Percentiles rank a stretch among this genome's conserved stretches.
phyloP scores from a whole-genome alignment of 768 basidiomycete genomes.

The Termitomyces sp. region DNA sequence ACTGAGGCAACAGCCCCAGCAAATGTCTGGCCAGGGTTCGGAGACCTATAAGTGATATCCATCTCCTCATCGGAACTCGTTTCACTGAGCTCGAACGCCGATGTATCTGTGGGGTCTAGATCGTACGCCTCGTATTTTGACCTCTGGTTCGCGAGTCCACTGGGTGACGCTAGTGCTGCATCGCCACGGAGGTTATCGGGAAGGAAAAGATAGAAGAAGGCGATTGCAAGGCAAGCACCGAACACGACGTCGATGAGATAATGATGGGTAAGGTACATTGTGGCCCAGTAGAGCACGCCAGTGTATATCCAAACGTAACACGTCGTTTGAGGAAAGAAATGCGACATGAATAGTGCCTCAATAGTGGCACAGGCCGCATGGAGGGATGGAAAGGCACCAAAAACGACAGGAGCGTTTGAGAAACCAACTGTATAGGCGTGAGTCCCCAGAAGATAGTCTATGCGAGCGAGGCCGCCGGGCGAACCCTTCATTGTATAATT shows the following conservation, averaged over 20 bases:
- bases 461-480: slow-evolving; percentile 87
- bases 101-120: slow-evolving; percentile 50
- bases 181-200: slow-evolving; percentile 69
- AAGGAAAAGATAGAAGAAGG: slow-evolving; percentile 84
- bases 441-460: slow-evolving; percentile 80
- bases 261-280: slow-evolving; percentile 98
- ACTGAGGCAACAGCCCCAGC: slow-evolving; percentile 23
- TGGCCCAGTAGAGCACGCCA: slow-evolving; percentile 90
- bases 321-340: slow-evolving; percentile 82
- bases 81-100: slow-evolving; percentile 52
- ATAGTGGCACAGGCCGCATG: slow-evolving; percentile 90
- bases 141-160: slow-evolving; percentile 22
- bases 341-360: slow-evolving; percentile 87
- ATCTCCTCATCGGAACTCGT: slow-evolving; percentile 59
- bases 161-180: slow-evolving; percentile 45
- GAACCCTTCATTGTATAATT: slow-evolving; percentile 91
- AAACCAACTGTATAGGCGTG: slow-evolving; percentile 76
- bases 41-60: slow-evolving; percentile 68
- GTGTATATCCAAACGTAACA: slow-evolving; percentile 79
- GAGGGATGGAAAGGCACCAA: slow-evolving; percentile 94
- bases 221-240: slow-evolving; percentile 85
- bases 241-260: slow-evolving; percentile 98
- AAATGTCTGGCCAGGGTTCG: slow-evolving; percentile 35
- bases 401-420: slow-evolving; percentile 85
- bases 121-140: slow-evolving; percentile 78